Percentiles rank a stretch among this genome's conserved stretches.
phyloP scores from a whole-genome alignment of 805 yeast genomes.

The Komagataella phaffii region DNA sequence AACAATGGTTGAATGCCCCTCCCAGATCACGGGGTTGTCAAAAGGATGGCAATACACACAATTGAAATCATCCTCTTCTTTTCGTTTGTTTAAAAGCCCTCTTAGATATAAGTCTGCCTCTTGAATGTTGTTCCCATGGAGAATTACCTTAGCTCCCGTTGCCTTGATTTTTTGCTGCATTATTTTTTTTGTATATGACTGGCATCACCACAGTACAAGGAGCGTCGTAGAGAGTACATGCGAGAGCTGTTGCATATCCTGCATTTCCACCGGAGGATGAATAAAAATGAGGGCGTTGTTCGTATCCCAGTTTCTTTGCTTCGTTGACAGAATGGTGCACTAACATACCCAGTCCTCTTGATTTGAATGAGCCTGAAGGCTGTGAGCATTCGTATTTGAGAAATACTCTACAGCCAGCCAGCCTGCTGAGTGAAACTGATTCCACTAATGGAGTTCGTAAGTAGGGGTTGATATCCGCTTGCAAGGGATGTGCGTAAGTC shows the following conservation, averaged over 20 bases:
- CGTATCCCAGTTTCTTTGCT: slow-evolving; percentile 13
- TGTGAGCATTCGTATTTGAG: slow-evolving; percentile 37
- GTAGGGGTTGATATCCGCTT: slow-evolving; percentile 1
- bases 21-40: slow-evolving; percentile 37
- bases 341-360: slow-evolving; percentile 39
- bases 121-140: slow-evolving; percentile 30
- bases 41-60: slow-evolving; percentile 45
- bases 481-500: neutral
- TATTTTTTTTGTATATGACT: slow-evolving; percentile 24
- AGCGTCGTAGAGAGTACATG: slow-evolving; percentile 22
- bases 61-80: slow-evolving; percentile 8
- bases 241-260: slow-evolving; percentile 39
- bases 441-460: slow-evolving; percentile 5
- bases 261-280: slow-evolving; percentile 47
- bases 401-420: slow-evolving; percentile 1
- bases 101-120: slow-evolving; percentile 36
- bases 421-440: slow-evolving; percentile 3
- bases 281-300: slow-evolving; percentile 22
- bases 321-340: slow-evolving; percentile 20
- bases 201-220: slow-evolving; percentile 57
- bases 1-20: slow-evolving; percentile 35
- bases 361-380: slow-evolving; percentile 45
- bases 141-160: slow-evolving; percentile 37
- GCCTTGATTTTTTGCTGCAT: slow-evolving; percentile 30
- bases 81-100: slow-evolving; percentile 12